Evolutionary conservation across 495 filamentous ascomycete genomes (phyloP).

Genomic region (Aspergillus mulundensis): DNA sequence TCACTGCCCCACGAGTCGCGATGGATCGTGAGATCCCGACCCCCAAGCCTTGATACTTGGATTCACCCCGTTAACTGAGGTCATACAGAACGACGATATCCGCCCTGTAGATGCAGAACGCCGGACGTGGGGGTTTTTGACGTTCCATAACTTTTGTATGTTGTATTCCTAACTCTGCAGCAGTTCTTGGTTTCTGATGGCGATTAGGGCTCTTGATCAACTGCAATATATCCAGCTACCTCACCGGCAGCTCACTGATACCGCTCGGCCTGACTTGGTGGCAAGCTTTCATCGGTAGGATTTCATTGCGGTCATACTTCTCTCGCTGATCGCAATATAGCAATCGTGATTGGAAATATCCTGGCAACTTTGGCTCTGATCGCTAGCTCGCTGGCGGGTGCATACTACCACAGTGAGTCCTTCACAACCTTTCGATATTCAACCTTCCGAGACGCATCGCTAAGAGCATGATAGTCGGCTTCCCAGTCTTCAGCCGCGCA

Average conservation of each 20-base stretch:
- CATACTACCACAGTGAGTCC: not conserved
- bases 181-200: too few relatives aligned
- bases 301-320: not conserved
- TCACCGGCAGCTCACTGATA: not conserved
- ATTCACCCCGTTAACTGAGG: too few relatives aligned
- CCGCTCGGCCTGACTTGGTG: not conserved
- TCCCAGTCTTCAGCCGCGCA: not conserved
- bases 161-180: too few relatives aligned
- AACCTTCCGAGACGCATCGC: too few relatives aligned
- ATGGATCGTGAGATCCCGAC: too few relatives aligned
- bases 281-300: not conserved
- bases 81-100: not conserved
- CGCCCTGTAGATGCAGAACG: not conserved
- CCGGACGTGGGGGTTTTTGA: not conserved
- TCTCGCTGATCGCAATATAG: not conserved
- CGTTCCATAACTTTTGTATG: not conserved
- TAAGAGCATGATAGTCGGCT: not conserved
- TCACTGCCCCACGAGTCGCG: too few relatives aligned
- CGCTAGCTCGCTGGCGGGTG: not conserved
- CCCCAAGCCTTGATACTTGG: too few relatives aligned
- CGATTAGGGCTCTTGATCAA: not conserved
- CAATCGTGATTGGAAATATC: not conserved
- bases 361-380: not conserved
- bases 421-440: too few relatives aligned
- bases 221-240: not conserved